phyloP scores from a whole-genome alignment of 306 rosid genomes.

The Comarum palustre region DNA sequence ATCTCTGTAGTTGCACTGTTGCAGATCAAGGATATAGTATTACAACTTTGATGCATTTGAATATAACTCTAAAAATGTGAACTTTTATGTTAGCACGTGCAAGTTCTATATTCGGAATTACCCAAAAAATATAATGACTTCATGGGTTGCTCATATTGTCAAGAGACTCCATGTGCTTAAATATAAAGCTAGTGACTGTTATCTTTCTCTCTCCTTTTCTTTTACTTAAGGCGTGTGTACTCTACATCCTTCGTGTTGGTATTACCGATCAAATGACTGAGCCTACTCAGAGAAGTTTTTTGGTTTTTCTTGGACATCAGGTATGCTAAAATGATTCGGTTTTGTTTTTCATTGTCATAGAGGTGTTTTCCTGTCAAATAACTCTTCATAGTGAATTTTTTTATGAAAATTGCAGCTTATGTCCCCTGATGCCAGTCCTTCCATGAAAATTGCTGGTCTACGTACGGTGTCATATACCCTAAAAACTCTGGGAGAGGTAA shows the following conservation, averaged over 20 bases:
- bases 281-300: conserved; percentile 78
- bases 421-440: conserved; percentile 73
- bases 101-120: not conserved
- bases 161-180: not conserved
- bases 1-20: not conserved
- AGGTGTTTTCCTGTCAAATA: not conserved
- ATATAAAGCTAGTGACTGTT: conserved; percentile 28
- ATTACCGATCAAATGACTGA: conserved; percentile 96
- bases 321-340: conserved; percentile 34
- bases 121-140: not conserved
- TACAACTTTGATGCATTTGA: conserved; percentile 5
- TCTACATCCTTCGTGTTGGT: conserved; percentile 84
- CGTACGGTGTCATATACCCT: conserved; percentile 76
- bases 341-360: conserved; percentile 17
- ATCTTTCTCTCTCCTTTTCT: not conserved
- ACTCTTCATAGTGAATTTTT: not conserved
- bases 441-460: conserved; percentile 77
- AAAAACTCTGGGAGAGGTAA: conserved; percentile 88
- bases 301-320: conserved; percentile 79
- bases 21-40: not conserved
- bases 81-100: not conserved
- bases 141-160: not conserved
- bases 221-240: conserved; percentile 82
- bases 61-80: not conserved
- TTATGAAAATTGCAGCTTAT: conserved; percentile 56